Conservation (phyloP, 805 yeast species). For the Kluyveromyces starmeri region DNA sequence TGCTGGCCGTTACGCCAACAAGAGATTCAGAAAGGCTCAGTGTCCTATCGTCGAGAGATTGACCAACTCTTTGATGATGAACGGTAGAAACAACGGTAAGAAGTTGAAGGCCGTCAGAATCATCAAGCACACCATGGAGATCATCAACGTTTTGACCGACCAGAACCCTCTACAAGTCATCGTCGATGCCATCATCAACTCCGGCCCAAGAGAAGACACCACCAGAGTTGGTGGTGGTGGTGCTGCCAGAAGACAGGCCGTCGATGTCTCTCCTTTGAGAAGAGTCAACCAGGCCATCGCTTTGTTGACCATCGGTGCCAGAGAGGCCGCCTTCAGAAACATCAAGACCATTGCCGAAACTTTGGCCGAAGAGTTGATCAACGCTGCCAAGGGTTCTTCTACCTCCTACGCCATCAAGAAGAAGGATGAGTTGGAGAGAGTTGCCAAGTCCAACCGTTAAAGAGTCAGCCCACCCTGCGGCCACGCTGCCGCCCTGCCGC, state of each 20-base stretch:
- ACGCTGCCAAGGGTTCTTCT: slow-evolving; percentile 99
- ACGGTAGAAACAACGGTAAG: slow-evolving; percentile 99
- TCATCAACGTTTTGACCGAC: slow-evolving; percentile 94
- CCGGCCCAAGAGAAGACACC: slow-evolving; percentile 99
- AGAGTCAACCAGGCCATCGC: slow-evolving; percentile 99
- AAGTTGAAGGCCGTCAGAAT: slow-evolving; percentile 99
- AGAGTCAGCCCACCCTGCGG: no score
- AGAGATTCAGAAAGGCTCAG: slow-evolving; percentile 99
- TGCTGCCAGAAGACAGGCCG: slow-evolving; percentile 99
- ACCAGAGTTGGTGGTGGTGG: slow-evolving; percentile 99
- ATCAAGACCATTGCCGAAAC: slow-evolving; percentile 99
- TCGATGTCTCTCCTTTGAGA: slow-evolving; percentile 99
- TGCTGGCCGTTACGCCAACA: slow-evolving; percentile 98
- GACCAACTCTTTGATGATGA: slow-evolving; percentile 99
- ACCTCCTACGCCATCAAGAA: slow-evolving; percentile 99
- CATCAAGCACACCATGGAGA: slow-evolving; percentile 98
- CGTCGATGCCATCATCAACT: slow-evolving; percentile 98
- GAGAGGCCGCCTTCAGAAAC: slow-evolving; percentile 99
- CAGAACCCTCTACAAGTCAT: slow-evolving; percentile 99
- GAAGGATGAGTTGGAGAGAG: slow-evolving; percentile 99
- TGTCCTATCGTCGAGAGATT: slow-evolving; percentile 99
- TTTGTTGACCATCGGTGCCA: slow-evolving; percentile 97
- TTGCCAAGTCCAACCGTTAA: slow-evolving; percentile 99
- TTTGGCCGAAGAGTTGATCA: slow-evolving; percentile 99
- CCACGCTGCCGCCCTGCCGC: no score